Evolutionary conservation across 1,284 basidiomycete species (phyloP).

Genomic region (Malassezia psittaci): DNA sequence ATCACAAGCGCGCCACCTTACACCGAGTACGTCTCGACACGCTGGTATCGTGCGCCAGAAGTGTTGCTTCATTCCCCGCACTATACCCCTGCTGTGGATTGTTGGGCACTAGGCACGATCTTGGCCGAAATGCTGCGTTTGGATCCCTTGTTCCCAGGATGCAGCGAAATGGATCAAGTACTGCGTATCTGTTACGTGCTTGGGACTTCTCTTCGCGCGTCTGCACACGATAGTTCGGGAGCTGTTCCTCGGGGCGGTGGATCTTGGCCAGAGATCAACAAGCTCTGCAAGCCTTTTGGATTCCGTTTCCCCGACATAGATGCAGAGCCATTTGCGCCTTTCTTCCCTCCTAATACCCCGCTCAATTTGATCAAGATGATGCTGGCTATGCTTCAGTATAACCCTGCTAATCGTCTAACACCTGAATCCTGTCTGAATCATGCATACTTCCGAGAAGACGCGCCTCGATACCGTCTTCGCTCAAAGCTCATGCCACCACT

Average conservation of each 20-base stretch:
- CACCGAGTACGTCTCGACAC: slow-evolving; percentile 95
- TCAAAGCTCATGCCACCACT: neutral
- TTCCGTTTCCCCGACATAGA: slow-evolving; percentile 77
- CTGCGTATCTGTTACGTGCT: slow-evolving; percentile 77
- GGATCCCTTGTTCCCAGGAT: slow-evolving; percentile 94
- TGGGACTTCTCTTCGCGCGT: slow-evolving; percentile 78
- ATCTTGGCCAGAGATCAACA: slow-evolving; percentile 76
- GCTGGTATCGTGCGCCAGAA: slow-evolving; percentile 98
- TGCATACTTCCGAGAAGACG: slow-evolving; percentile 64
- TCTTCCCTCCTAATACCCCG: slow-evolving; percentile 13
- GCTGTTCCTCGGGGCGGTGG: slow-evolving; percentile 67
- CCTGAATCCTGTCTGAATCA: slow-evolving; percentile 77
- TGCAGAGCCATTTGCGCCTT: slow-evolving; percentile 7
- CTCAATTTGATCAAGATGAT: slow-evolving; percentile 79
- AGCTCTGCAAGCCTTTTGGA: slow-evolving; percentile 75
- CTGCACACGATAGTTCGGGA: slow-evolving; percentile 60
- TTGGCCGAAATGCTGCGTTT: slow-evolving; percentile 92
- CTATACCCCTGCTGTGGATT: slow-evolving; percentile 92
- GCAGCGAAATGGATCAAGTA: slow-evolving; percentile 86
- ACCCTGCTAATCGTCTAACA: slow-evolving; percentile 74
- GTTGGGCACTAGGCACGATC: slow-evolving; percentile 98
- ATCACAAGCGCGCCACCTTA: slow-evolving; percentile 81
- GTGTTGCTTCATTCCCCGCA: slow-evolving; percentile 80
- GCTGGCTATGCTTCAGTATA: slow-evolving; percentile 78
- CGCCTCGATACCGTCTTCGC: neutral